A percentile compares a stretch with the other conserved stretches of the same genome.
These are phyloP conservation scores for Suillus clintonianus DNA, from an alignment of 768 basidiomycete genomes.

Conservation along the genomic window DNA sequence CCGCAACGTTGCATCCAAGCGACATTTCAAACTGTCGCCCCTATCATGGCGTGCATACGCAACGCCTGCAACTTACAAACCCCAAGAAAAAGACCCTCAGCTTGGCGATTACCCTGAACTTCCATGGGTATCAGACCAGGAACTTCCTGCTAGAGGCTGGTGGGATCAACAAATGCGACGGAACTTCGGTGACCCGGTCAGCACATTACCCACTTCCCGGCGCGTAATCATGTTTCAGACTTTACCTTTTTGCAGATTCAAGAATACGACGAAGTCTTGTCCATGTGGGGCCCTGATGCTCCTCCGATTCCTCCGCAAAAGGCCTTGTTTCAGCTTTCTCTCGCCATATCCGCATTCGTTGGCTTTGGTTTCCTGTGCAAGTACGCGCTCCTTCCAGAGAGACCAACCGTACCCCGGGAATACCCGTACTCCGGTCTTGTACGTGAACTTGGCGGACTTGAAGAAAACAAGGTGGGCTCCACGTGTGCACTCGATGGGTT, in stretches of 20 bases:
- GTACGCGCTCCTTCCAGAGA: slow-evolving; percentile 54
- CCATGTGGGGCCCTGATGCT: slow-evolving; percentile 87
- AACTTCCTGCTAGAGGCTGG: slow-evolving; percentile 68
- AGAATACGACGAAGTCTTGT: slow-evolving; percentile 77
- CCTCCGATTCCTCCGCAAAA: slow-evolving; percentile 58
- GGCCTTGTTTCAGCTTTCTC: slow-evolving; percentile 66
- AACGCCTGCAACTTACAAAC: slow-evolving; percentile 23
- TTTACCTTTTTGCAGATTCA: slow-evolving; percentile 54
- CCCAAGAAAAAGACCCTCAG: slow-evolving; percentile 59
- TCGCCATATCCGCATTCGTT: slow-evolving; percentile 64
- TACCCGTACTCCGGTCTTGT: slow-evolving; percentile 79
- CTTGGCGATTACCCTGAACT: slow-evolving; percentile 73
- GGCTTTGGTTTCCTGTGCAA: slow-evolving; percentile 62
- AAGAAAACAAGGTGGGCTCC: slow-evolving; percentile 70
- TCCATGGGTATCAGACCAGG: slow-evolving; percentile 66
- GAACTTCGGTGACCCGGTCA: slow-evolving; percentile 79
- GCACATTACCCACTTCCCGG: slow-evolving; percentile 21
- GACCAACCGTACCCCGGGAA: slow-evolving; percentile 67
- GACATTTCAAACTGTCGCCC: neutral
- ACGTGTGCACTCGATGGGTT: neutral
- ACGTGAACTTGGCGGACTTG: slow-evolving; percentile 74
- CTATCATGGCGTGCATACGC: slow-evolving; percentile 18
- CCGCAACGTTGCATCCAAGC: slow-evolving; percentile 9
- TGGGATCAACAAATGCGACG: slow-evolving; percentile 74
- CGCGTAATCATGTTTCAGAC: slow-evolving; percentile 16